Conservation (phyloP, 1,284 basidiomycete species). For the Porogramme epimiltina region DNA sequence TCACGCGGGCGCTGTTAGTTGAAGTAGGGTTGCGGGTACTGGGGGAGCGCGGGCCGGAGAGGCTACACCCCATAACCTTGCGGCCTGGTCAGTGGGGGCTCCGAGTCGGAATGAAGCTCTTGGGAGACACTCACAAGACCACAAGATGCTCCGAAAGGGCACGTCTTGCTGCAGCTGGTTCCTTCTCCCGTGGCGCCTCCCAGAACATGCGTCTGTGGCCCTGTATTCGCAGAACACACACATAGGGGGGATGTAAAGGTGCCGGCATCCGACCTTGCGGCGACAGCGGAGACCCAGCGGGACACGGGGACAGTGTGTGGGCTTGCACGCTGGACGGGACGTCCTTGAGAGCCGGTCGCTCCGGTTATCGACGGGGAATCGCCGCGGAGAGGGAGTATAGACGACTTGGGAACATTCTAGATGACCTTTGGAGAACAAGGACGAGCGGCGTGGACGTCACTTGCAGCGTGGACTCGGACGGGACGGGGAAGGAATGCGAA, state of each 20-base stretch:
- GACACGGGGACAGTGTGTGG: constrained; percentile 4
- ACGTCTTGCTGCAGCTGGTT: neutral
- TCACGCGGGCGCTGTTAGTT: constrained; percentile 12
- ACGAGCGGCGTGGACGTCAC: constrained; percentile 18
- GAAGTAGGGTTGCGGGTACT: constrained; percentile 9
- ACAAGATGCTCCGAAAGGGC: constrained; percentile 4
- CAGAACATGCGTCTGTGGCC: constrained; percentile 7
- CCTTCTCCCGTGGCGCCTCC: constrained; percentile 4
- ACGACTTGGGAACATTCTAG: constrained; percentile 14
- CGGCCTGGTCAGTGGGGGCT: constrained; percentile 4
- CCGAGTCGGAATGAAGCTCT: constrained; percentile 1
- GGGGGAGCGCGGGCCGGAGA: constrained; percentile 8
- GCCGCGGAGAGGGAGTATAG: constrained; percentile 13
- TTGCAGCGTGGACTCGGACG: constrained; percentile 18
- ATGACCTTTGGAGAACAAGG: constrained; percentile 12
- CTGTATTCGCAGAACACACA: constrained; percentile 10
- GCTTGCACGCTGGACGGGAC: constrained; percentile 8
- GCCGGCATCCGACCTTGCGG: constrained; percentile 10
- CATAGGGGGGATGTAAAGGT: constrained; percentile 3
- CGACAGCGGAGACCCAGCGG: neutral
- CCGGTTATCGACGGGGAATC: constrained; percentile 26
- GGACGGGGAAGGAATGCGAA: constrained; percentile 15
- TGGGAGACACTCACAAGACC: constrained; percentile 13
- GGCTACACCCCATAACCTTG: constrained; percentile 22
- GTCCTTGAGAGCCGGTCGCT: constrained; percentile 12